These are phyloP conservation scores for Lachnellula arida DNA, from an alignment of 2,329 filamentous ascomycete genomes.

Conservation along the genomic window DNA sequence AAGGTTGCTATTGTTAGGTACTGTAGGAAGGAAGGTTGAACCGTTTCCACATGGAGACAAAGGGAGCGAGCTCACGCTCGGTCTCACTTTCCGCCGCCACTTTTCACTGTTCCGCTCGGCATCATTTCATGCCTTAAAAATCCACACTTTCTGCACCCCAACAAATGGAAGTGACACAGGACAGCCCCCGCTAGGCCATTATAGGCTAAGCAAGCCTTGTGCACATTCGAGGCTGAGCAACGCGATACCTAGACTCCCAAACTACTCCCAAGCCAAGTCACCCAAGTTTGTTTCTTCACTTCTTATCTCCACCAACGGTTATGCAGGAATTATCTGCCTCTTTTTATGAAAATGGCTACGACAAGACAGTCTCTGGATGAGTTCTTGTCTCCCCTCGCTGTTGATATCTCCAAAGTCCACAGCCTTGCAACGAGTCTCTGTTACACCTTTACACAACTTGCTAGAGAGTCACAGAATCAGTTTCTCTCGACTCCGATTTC, in stretches of 20 bases:
- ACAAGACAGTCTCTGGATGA: conserved; percentile 27
- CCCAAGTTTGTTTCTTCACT: neutral
- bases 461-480: conserved; percentile 49
- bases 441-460: conserved; percentile 44
- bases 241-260: no score
- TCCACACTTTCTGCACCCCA: no score
- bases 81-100: neutral
- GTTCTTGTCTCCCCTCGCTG: conserved; percentile 48
- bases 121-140: no score
- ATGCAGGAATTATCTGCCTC: neutral
- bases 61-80: neutral
- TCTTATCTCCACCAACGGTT: neutral
- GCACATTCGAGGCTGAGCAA: no score
- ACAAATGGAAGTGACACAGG: no score
- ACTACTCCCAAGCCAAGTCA: neutral
- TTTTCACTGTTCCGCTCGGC: neutral
- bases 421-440: conserved; percentile 45
- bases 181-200: no score
- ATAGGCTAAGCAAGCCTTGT: no score
- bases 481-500: conserved; percentile 59
- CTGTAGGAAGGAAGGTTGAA: neutral
- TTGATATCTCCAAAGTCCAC: conserved; percentile 44
- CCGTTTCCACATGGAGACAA: neutral
- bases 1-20: neutral
- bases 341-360: conserved; percentile 12